Evolutionary conservation across 805 yeast species (phyloP).

Genomic region (Metschnikowia cerradonensis): DNA sequence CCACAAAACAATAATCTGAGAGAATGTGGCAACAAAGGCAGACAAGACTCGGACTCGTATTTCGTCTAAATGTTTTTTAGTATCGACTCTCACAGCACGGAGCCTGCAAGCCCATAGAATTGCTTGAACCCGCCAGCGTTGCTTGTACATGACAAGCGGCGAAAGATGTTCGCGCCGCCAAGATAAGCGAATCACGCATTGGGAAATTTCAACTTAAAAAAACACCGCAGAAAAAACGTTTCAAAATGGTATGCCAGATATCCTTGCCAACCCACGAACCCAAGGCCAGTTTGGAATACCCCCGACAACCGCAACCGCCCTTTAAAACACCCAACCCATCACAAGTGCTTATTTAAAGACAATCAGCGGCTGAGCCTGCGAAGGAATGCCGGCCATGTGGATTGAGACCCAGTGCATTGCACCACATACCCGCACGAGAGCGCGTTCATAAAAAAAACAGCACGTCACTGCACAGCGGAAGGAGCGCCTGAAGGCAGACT

Average conservation of each 20-base stretch:
- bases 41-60: neutral
- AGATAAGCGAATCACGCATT: constrained; percentile 6
- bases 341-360: neutral
- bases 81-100: too few relatives aligned
- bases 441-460: constrained; percentile 4
- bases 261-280: neutral
- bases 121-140: neutral
- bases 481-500: constrained; percentile 2
- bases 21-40: neutral
- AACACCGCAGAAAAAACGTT: neutral
- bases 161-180: constrained; percentile 4
- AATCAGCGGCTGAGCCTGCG: neutral
- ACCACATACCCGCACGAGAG: constrained; percentile 6
- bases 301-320: neutral
- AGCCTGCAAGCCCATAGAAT: neutral
- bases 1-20: neutral
- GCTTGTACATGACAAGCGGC: constrained; percentile 2
- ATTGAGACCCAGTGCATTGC: constrained; percentile 2
- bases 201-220: constrained; percentile 1
- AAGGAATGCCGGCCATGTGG: neutral
- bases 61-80: too few relatives aligned
- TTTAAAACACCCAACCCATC: too few relatives aligned
- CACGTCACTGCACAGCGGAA: constrained; percentile 6
- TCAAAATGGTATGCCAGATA: neutral
- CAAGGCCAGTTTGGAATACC: neutral